Conservation (phyloP, 2,329 filamentous ascomycete species). For the Pyrenophora teres region DNA sequence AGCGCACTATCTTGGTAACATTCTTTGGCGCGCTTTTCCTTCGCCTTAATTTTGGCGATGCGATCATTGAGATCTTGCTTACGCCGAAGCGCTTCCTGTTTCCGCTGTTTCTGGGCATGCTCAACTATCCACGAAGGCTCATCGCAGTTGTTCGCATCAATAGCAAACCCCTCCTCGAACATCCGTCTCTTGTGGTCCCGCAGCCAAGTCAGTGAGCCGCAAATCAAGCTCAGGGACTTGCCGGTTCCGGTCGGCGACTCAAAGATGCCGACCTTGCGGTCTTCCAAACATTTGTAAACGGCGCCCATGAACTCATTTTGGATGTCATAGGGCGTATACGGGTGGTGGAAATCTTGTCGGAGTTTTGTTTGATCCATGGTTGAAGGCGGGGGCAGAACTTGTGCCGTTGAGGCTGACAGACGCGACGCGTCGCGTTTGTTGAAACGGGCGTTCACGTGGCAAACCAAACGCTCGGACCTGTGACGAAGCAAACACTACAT, state of each 20-base stretch:
- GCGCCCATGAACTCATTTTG: conserved; percentile 86
- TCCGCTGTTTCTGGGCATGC: conserved; percentile 71
- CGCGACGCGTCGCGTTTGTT: conserved; percentile 10
- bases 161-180: conserved; percentile 60
- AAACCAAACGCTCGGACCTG: background rate
- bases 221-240: conserved; percentile 91
- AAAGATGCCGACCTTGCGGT: conserved; percentile 82
- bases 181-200: conserved; percentile 72
- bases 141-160: conserved; percentile 59
- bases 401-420: background rate
- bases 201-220: conserved; percentile 88
- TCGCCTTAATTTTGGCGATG: conserved; percentile 64
- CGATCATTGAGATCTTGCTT: conserved; percentile 77
- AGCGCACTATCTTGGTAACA: conserved; percentile 56
- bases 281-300: conserved; percentile 77
- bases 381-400: background rate
- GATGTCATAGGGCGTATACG: conserved; percentile 84
- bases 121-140: conserved; percentile 87
- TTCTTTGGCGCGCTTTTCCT: conserved; percentile 65
- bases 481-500: background rate
- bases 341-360: conserved; percentile 74
- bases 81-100: conserved; percentile 66
- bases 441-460: conserved; percentile 18
- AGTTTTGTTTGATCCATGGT: conserved; percentile 23
- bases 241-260: conserved; percentile 94